Conservation (phyloP, 768 basidiomycete species). For the Boletus patriciae region DNA sequence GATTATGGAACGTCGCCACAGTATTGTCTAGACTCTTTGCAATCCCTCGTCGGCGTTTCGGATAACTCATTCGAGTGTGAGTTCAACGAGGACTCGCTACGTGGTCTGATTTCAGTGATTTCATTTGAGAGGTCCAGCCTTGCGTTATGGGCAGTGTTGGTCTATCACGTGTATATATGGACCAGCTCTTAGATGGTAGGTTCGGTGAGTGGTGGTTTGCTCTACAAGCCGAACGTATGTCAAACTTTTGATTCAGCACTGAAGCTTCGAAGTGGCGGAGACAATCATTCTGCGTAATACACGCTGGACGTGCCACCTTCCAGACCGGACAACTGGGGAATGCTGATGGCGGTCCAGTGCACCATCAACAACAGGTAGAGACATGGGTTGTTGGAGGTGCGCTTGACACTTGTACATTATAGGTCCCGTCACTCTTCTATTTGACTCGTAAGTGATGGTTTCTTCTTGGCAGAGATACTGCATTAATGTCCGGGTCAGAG, state of each 20-base stretch:
- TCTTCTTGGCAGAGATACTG: conserved; percentile 9
- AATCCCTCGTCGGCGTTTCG: conserved; percentile 76
- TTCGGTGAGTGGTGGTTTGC: conserved; percentile 3
- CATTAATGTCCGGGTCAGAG: conserved; percentile 43
- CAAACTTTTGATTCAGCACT: conserved; percentile 40
- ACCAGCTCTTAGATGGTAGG: conserved; percentile 75
- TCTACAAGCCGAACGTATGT: not conserved
- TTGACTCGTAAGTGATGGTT: conserved; percentile 56
- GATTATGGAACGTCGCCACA: conserved; percentile 68
- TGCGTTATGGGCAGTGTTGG: conserved; percentile 11
- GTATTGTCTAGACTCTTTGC: conserved; percentile 77
- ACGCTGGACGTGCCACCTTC: conserved; percentile 48
- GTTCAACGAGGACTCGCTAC: conserved; percentile 76
- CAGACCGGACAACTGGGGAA: conserved; percentile 76
- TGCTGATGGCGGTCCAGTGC: conserved; percentile 72
- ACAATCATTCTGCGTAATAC: conserved; percentile 77
- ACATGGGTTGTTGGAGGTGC: conserved; percentile 79
- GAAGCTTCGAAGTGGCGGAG: conserved; percentile 87
- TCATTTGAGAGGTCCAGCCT: conserved; percentile 63
- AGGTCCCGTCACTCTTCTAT: conserved; percentile 80
- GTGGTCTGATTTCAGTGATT: conserved; percentile 73
- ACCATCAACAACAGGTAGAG: conserved; percentile 84
- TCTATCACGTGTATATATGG: conserved; percentile 51
- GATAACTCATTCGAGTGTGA: conserved; percentile 84
- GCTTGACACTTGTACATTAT: conserved; percentile 21